These are phyloP conservation scores for Rhizopogon parksii DNA, from an alignment of 1,284 basidiomycete genomes.

Conservation along the genomic window DNA sequence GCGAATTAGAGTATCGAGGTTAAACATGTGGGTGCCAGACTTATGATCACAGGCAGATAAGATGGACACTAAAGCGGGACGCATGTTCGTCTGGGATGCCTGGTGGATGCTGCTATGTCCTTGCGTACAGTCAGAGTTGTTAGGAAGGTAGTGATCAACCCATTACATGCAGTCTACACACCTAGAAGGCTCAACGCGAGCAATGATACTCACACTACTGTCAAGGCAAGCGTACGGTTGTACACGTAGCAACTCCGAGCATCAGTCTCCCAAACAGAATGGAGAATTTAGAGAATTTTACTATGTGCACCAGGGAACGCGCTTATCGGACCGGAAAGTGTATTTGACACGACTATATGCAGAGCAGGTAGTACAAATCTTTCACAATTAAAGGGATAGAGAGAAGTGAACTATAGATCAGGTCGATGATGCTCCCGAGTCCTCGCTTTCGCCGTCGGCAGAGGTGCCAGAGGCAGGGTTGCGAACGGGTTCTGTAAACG, in stretches of 20 bases:
- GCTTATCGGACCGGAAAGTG: background rate
- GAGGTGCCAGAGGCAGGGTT: constrained; percentile 34
- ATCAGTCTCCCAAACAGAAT: background rate
- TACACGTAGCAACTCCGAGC: no score
- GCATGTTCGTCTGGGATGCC: constrained; percentile 8
- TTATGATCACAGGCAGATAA: background rate
- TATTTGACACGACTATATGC: constrained; percentile 22
- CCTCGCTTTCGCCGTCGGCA: constrained; percentile 67
- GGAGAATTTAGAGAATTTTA: background rate
- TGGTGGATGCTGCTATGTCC: background rate
- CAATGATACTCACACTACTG: no score
- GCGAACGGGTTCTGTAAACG: constrained; percentile 53
- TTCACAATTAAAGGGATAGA: constrained; percentile 24
- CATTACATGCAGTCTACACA: no score
- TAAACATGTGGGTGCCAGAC: constrained; percentile 8
- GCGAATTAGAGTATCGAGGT: background rate
- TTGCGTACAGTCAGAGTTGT: no score
- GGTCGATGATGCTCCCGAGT: constrained; percentile 56
- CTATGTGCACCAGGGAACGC: background rate
- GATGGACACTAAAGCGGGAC: constrained; percentile 10
- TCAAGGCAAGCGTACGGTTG: no score
- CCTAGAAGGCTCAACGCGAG: no score
- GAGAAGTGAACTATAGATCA: constrained; percentile 21
- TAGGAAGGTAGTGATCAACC: no score
- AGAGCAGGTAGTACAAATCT: constrained; percentile 24